These are phyloP conservation scores for Cynanchum wilfordii DNA, from an alignment of 257 asterid species.

Conservation along the genomic window DNA sequence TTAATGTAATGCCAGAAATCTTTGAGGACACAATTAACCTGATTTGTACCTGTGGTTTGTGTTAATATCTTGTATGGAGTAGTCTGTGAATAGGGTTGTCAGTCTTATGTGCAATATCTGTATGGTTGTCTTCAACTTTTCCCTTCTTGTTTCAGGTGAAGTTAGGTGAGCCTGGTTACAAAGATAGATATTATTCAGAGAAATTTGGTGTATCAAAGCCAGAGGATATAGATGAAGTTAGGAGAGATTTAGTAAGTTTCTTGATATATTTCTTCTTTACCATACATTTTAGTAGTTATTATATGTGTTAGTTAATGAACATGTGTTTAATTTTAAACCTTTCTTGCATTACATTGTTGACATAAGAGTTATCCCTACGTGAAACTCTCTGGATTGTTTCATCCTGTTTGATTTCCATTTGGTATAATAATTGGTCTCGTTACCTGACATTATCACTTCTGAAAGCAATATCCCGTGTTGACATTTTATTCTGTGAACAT, in stretches of 20 bases:
- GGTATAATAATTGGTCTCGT: background rate
- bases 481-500: too few species aligned
- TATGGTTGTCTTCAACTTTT: background rate
- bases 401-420: background rate
- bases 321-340: background rate
- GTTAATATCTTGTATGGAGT: background rate
- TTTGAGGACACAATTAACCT: too few species aligned
- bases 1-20: too few species aligned
- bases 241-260: conserved; percentile 68
- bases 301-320: background rate
- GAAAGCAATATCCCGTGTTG: too few species aligned
- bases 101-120: background rate
- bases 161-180: conserved; percentile 96
- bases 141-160: conserved; percentile 46
- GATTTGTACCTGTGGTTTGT: background rate
- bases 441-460: too few species aligned
- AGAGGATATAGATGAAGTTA: conserved; percentile 57
- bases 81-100: background rate
- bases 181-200: conserved; percentile 87
- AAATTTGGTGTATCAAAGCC: conserved; percentile 64
- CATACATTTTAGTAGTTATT: background rate
- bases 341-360: background rate
- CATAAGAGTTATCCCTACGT: background rate
- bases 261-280: conserved; percentile 4
- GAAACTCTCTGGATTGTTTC: background rate